These are phyloP conservation scores for Letharia lupina DNA, from an alignment of 495 filamentous ascomycete genomes.

Conservation along the genomic window DNA sequence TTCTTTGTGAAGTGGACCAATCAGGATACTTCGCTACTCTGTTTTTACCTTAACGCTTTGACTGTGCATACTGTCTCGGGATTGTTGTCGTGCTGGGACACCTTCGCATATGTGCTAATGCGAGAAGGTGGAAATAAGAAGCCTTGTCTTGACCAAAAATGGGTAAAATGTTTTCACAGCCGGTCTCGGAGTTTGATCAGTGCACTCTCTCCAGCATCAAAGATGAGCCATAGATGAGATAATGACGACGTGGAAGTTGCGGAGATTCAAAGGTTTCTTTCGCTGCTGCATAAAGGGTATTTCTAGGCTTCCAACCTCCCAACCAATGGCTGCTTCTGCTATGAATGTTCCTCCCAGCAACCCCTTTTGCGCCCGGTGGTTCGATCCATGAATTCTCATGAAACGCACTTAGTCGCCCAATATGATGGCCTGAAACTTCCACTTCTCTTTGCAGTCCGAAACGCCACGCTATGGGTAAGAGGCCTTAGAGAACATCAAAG, in stretches of 20 bases:
- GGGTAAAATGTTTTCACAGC: background rate
- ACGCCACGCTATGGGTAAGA: conserved; percentile 7
- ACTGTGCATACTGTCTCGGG: conserved; percentile 5
- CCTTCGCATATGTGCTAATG: background rate
- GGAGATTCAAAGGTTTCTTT: background rate
- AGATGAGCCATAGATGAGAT: background rate
- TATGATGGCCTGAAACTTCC: background rate
- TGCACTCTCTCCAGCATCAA: background rate
- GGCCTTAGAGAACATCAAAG: background rate
- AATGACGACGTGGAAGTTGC: background rate
- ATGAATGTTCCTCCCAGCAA: background rate
- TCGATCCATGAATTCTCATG: background rate
- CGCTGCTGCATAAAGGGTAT: background rate
- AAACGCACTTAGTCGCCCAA: background rate
- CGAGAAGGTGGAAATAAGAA: background rate
- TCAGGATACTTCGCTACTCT: conserved; percentile 9
- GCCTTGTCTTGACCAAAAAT: background rate
- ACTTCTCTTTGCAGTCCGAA: background rate
- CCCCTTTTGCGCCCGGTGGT: background rate
- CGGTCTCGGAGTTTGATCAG: background rate
- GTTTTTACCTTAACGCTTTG: conserved; percentile 9
- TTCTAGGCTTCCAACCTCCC: background rate
- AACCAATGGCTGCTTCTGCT: background rate
- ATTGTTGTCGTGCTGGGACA: background rate
- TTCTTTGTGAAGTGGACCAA: conserved; percentile 3